Evolutionary conservation across 2,329 filamentous ascomycete species (phyloP).

Genomic region (Xylariales sp.): DNA sequence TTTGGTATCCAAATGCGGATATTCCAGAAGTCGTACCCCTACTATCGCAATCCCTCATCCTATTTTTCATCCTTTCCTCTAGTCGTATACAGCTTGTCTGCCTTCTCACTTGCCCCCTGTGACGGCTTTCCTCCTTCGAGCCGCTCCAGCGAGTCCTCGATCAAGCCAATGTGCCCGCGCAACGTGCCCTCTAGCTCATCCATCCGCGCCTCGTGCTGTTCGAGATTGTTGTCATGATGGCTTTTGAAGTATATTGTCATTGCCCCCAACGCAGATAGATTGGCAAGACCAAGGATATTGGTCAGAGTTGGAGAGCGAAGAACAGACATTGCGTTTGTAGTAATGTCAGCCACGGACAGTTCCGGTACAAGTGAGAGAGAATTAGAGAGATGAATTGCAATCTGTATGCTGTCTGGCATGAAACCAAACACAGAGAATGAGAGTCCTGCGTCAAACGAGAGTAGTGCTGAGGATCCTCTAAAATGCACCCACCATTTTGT

Average conservation of each 20-base stretch:
- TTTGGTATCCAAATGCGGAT: too few species aligned
- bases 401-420: too few species aligned
- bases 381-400: too few species aligned
- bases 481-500: too few species aligned
- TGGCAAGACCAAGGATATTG: constrained; percentile 1
- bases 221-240: constrained; percentile 5
- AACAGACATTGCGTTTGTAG: constrained; percentile 2
- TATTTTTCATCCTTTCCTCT: constrained; percentile 2
- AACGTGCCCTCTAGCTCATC: constrained; percentile 4
- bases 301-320: constrained; percentile 3
- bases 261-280: constrained; percentile 2
- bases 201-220: constrained; percentile 5
- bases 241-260: constrained; percentile 4
- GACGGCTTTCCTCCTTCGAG: background rate
- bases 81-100: constrained; percentile 1
- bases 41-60: background rate
- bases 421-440: too few species aligned
- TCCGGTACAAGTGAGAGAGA: too few species aligned
- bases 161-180: constrained; percentile 4
- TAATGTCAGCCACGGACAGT: too few species aligned
- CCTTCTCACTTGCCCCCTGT: background rate
- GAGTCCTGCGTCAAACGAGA: too few species aligned
- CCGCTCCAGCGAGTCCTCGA: constrained; percentile 4
- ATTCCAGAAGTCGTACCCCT: background rate
- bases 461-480: too few species aligned